Evolutionary conservation across 495 filamentous ascomycete genomes (phyloP), one percentile per base, ranked within the genome.

Genomic region (Oleoguttula mirabilis): DNA sequence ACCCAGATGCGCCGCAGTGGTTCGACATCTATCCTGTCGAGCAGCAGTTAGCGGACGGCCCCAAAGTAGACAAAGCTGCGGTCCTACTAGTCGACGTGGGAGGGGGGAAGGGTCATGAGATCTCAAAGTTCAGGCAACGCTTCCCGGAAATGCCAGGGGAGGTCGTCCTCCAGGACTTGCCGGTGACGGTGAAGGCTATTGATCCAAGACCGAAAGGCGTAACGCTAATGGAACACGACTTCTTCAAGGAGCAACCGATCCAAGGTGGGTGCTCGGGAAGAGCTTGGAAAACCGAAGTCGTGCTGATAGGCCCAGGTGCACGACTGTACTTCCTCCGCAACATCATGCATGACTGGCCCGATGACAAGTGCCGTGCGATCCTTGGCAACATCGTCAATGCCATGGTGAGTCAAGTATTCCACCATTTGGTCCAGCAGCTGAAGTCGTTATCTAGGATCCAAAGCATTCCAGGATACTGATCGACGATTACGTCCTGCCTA

Each of bases 331-430:
- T 20, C 45, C 21, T 52, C 3, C 43, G 36, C 16, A 21, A 23
- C 15, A 27, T 52, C n/a, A 23, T 41, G 25, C 48, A 52, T 21
- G 48, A 52, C 32, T 52, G 48, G 48, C 12, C 17, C 21, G 48
- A 52, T 24, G 43, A 33, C n/a, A 36, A 41, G 25, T 20, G 19
- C 21, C 4, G 16, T 11, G 30, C 31, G n/a, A 42, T 52, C 22
- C 30, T 48, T 22, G 10, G n/a, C 3, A 35, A 42, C 11, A n/a
- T 36, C n/a, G 36, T 25, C 10, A 21, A 14, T 5, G 48, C 44
- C 3, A 50, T 50, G 47, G 21, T 10, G 11, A 38, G 23, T 1
- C n/a, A n/a, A n/a, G n/a, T n/a, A n/a, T n/a, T n/a, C n/a, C n/a
- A n/a, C n/a, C n/a, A n/a, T n/a, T n/a, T n/a, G n/a, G n/a, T n/a